Percentiles rank a stretch among this genome's conserved stretches.
Conservation (phyloP, 257 asterid genomes). For the Lantana camara region DNA sequence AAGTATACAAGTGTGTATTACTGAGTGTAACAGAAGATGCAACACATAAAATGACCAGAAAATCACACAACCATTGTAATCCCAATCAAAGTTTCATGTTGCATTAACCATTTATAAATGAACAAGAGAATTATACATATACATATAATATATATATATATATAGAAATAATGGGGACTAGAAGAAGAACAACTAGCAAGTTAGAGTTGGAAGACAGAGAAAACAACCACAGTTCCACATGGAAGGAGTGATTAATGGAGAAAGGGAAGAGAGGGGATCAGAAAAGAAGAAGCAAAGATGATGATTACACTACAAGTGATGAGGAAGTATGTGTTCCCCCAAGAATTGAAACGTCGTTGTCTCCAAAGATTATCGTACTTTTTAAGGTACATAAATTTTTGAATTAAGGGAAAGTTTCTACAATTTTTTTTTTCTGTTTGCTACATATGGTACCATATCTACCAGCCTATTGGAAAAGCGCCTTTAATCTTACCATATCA, state of each 20-base stretch:
- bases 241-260: not conserved
- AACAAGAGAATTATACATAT: too few relatives aligned
- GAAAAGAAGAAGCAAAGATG: not conserved
- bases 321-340: conserved; percentile 19
- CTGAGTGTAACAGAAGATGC: too few relatives aligned
- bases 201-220: not conserved
- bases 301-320: not conserved
- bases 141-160: too few relatives aligned
- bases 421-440: conserved; percentile 12
- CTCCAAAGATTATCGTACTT: conserved; percentile 31
- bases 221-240: not conserved
- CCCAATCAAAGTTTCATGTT: not conserved
- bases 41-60: too few relatives aligned
- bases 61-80: not conserved
- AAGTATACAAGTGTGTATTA: too few relatives aligned
- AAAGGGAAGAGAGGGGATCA: not conserved
- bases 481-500: conserved; percentile 32
- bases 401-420: conserved; percentile 25
- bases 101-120: too few relatives aligned
- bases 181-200: too few relatives aligned
- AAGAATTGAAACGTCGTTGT: conserved; percentile 27
- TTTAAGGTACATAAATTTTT: conserved; percentile 21
- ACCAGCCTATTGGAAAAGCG: conserved; percentile 18
- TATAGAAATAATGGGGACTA: too few relatives aligned
- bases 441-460: conserved; percentile 36